Percentiles rank a stretch among this genome's conserved stretches.
phyloP scores from a whole-genome alignment of 345 rosid genomes.

The Psidium guajava region DNA sequence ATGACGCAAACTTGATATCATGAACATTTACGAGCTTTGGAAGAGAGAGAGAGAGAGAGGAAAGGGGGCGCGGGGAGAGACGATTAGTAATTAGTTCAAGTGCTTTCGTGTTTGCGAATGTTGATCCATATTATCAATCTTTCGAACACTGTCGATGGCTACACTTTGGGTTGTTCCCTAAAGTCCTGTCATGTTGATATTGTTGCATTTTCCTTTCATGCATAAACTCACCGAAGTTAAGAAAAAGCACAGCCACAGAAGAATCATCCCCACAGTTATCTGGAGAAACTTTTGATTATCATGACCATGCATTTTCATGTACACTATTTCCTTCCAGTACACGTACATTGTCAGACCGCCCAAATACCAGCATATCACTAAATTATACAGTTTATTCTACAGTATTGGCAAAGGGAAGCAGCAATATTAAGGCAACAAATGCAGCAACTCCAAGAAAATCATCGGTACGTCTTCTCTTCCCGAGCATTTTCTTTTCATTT shows the following conservation, averaged over 20 bases:
- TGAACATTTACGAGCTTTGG: background rate
- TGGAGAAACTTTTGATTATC: background rate
- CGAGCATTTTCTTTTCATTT: background rate
- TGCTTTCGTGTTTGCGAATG: background rate
- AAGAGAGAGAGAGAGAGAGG: background rate
- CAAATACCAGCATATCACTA: background rate
- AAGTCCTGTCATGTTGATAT: background rate
- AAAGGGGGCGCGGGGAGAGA: too few relatives aligned
- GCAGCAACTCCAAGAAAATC: constrained; percentile 64
- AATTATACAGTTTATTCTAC: constrained; percentile 13
- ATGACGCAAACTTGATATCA: background rate
- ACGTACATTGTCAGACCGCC: background rate
- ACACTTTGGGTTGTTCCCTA: too few relatives aligned
- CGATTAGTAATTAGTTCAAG: background rate
- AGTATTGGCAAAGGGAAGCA: constrained; percentile 86
- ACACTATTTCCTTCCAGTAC: background rate
- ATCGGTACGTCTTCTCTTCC: constrained; percentile 33
- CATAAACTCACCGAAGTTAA: background rate
- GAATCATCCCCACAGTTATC: background rate
- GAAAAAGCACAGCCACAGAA: background rate
- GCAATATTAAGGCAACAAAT: constrained; percentile 61
- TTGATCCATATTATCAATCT: background rate
- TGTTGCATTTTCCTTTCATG: background rate
- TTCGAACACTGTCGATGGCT: background rate
- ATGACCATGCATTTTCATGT: background rate